phyloP scores from a whole-genome alignment of 2,329 filamentous ascomycete genomes.

The Clathrospora elynae region DNA sequence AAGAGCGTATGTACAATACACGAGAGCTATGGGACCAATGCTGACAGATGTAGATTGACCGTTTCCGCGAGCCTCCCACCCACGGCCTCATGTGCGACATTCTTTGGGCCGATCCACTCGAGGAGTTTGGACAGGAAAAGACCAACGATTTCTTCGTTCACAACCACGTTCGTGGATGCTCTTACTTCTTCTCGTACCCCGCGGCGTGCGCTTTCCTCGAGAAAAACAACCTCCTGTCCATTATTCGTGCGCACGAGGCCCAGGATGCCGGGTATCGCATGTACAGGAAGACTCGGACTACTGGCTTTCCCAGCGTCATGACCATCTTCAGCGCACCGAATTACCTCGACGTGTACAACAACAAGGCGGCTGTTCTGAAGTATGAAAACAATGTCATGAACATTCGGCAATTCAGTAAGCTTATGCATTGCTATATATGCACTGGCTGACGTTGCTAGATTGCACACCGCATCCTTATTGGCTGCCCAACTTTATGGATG shows the following conservation, averaged over 20 bases:
- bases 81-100: conserved; percentile 99
- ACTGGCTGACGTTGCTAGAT: conserved; percentile 53
- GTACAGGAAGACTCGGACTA: conserved; percentile 98
- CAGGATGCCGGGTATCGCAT: conserved; percentile 98
- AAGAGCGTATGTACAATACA: conserved; percentile 69
- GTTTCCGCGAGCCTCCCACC: conserved; percentile 95
- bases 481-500: conserved; percentile 99
- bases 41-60: conserved; percentile 73
- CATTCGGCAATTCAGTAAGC: conserved; percentile 86
- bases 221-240: conserved; percentile 96
- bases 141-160: conserved; percentile 96
- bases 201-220: conserved; percentile 96
- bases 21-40: conserved; percentile 1
- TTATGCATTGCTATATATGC: not conserved
- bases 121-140: conserved; percentile 99
- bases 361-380: conserved; percentile 97
- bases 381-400: conserved; percentile 99
- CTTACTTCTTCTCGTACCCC: conserved; percentile 99
- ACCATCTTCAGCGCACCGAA: conserved; percentile 99
- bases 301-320: conserved; percentile 98
- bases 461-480: conserved; percentile 99
- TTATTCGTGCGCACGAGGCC: conserved; percentile 97
- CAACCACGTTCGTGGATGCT: conserved; percentile 97
- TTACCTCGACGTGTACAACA: conserved; percentile 99
- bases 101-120: conserved; percentile 95